phyloP scores from a whole-genome alignment of 2,329 filamentous ascomycete species.

The Apiospora kogelbergensis region DNA sequence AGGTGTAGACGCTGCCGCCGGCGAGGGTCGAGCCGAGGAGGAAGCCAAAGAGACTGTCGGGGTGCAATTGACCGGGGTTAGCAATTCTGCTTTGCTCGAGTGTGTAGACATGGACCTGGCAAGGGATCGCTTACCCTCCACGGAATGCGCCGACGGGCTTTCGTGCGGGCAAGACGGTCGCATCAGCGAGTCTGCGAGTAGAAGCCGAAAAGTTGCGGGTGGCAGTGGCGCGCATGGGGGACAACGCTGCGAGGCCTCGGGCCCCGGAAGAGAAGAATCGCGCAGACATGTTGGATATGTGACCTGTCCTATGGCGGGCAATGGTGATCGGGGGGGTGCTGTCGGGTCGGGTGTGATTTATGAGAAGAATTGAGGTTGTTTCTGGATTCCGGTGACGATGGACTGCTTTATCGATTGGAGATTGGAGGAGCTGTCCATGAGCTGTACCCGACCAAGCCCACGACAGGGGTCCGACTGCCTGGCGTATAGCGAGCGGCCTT shows the following conservation, averaged over 20 bases:
- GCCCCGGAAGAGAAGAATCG: conserved; percentile 38
- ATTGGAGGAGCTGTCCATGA: background rate
- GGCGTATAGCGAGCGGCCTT: background rate
- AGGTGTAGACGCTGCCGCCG: conserved; percentile 83
- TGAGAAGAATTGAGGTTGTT: conserved; percentile 6
- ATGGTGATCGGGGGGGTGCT: background rate
- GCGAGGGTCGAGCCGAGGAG: conserved; percentile 79
- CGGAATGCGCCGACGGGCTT: conserved; percentile 62
- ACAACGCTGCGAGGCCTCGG: conserved; percentile 13
- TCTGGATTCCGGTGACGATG: conserved; percentile 6
- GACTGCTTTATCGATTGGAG: background rate
- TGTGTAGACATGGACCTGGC: background rate
- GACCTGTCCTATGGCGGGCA: background rate
- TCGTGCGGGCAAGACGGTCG: conserved; percentile 50
- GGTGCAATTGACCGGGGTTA: background rate
- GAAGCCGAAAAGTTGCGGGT: conserved; percentile 52
- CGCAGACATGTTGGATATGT: conserved; percentile 40
- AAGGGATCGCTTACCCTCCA: conserved; percentile 50
- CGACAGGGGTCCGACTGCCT: background rate
- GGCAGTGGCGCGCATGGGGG: conserved; percentile 22
- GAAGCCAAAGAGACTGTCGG: conserved; percentile 80
- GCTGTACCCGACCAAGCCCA: background rate
- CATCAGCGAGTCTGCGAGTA: conserved; percentile 40
- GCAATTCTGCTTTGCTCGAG: background rate
- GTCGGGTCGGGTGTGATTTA: background rate